A percentile compares a stretch with the other conserved stretches of the same genome.
phyloP scores from a whole-genome alignment of 164 flowering plant genomes.

The Dillenia turbinata region DNA sequence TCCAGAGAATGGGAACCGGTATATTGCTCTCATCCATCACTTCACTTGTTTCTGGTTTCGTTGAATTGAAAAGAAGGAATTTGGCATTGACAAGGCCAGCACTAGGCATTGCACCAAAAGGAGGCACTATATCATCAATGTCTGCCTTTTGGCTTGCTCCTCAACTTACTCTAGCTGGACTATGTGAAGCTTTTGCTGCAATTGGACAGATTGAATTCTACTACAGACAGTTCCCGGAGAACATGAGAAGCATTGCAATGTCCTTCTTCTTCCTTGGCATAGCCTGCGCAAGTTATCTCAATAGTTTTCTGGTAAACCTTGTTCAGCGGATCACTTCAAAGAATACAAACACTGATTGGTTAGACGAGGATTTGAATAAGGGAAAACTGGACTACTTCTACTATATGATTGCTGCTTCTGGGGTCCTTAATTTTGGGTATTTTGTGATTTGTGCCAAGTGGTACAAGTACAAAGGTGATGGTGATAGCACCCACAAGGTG shows the following conservation, averaged over 20 bases:
- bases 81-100: conserved; percentile 19
- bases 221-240: conserved; percentile 28
- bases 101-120: conserved; percentile 16
- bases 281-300: conserved; percentile 21
- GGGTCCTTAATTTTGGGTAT: conserved; percentile 22
- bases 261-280: conserved; percentile 24
- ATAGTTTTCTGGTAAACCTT: conserved; percentile 15
- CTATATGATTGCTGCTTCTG: conserved; percentile 22
- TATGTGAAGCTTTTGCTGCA: conserved; percentile 17
- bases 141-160: conserved; percentile 16
- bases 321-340: conserved; percentile 14
- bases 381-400: conserved; percentile 37
- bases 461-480: conserved; percentile 8
- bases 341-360: conserved; percentile 23
- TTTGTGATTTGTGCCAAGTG: conserved; percentile 25
- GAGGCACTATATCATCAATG: conserved; percentile 21
- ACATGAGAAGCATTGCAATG: conserved; percentile 33
- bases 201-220: conserved; percentile 20
- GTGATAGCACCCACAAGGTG: too few species aligned
- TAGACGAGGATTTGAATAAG: conserved; percentile 28
- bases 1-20: conserved; percentile 36
- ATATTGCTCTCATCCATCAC: conserved; percentile 16
- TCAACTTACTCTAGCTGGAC: conserved; percentile 6
- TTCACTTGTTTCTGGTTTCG: conserved; percentile 17
- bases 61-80: conserved; percentile 16